Conservation (phyloP, 208 protist genomes). For the Acanthamoeba sp. region DNA sequence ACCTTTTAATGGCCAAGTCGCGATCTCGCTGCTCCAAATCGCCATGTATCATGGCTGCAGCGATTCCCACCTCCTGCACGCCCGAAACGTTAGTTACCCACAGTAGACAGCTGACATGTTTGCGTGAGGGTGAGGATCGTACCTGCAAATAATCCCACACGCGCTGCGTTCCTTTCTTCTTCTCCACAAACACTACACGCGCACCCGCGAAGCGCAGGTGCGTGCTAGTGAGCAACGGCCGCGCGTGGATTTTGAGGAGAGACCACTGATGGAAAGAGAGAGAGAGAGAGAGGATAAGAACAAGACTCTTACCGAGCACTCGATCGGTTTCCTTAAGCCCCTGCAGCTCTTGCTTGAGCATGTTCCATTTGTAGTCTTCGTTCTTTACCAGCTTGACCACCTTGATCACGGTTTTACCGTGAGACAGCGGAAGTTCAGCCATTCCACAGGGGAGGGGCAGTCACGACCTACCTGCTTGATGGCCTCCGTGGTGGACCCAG, state of each 20-base stretch:
- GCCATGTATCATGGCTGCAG: constrained; percentile 96
- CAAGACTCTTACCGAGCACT: not conserved
- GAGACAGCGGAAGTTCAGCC: too few relatives aligned
- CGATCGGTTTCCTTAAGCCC: constrained; percentile 85
- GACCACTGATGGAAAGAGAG: too few relatives aligned
- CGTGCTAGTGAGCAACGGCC: not conserved
- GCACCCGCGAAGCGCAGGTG: not conserved
- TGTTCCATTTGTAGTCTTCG: constrained; percentile 29
- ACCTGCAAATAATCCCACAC: constrained; percentile 94
- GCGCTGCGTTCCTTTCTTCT: constrained; percentile 97
- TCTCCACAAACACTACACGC: constrained; percentile 98
- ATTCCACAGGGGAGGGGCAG: too few relatives aligned
- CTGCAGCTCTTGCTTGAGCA: constrained; percentile 89
- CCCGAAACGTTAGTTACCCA: not conserved
- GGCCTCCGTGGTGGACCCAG: constrained; percentile 97
- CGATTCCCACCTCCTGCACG: constrained; percentile 85
- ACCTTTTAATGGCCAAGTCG: constrained; percentile 87
- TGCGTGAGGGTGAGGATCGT: not conserved
- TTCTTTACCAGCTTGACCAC: constrained; percentile 15
- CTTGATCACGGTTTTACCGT: not conserved
- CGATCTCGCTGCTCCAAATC: constrained; percentile 93
- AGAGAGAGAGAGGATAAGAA: not conserved
- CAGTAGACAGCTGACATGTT: not conserved
- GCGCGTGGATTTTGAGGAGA: too few relatives aligned
- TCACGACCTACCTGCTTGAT: constrained; percentile 97